phyloP scores from a whole-genome alignment of 768 basidiomycete genomes.

The Boletellus emodensis region DNA sequence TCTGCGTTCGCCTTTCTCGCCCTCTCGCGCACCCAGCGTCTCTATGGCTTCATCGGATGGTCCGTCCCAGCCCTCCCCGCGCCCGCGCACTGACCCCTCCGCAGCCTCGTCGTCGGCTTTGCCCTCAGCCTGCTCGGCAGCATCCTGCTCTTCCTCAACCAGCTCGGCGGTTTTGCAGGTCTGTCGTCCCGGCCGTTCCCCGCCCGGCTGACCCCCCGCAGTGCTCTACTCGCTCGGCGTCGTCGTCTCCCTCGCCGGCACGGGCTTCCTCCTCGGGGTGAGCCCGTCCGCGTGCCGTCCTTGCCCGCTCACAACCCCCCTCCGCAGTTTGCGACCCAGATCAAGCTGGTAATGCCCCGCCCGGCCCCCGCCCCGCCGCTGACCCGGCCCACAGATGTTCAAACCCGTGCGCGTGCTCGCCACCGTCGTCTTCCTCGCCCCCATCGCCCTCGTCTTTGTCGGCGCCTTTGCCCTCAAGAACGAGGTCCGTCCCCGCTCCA shows the following conservation, averaged over 20 bases:
- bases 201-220: constrained; percentile 27
- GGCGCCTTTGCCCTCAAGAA: constrained; percentile 75
- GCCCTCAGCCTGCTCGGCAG: constrained; percentile 76
- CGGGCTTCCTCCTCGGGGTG: constrained; percentile 89
- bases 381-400: constrained; percentile 67
- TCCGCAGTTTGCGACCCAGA: constrained; percentile 69
- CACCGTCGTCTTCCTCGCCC: constrained; percentile 69
- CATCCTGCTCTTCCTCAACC: constrained; percentile 71
- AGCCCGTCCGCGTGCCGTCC: constrained; percentile 26
- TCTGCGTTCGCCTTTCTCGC: constrained; percentile 81
- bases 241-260: constrained; percentile 77
- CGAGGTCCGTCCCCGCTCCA: constrained; percentile 44
- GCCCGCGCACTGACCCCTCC: background rate
- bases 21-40: constrained; percentile 70
- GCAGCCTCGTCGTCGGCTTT: constrained; percentile 71
- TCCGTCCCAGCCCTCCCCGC: constrained; percentile 32
- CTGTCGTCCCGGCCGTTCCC: constrained; percentile 27
- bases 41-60: constrained; percentile 89
- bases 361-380: background rate
- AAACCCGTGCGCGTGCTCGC: constrained; percentile 87
- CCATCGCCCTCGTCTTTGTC: constrained; percentile 80
- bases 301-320: constrained; percentile 5
- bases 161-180: constrained; percentile 71
- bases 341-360: constrained; percentile 60
- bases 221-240: constrained; percentile 83